A percentile compares a stretch with the other conserved stretches of the same genome.
Conservation (phyloP, 169 alveolate species). For the Amoebophrya sp. region DNA sequence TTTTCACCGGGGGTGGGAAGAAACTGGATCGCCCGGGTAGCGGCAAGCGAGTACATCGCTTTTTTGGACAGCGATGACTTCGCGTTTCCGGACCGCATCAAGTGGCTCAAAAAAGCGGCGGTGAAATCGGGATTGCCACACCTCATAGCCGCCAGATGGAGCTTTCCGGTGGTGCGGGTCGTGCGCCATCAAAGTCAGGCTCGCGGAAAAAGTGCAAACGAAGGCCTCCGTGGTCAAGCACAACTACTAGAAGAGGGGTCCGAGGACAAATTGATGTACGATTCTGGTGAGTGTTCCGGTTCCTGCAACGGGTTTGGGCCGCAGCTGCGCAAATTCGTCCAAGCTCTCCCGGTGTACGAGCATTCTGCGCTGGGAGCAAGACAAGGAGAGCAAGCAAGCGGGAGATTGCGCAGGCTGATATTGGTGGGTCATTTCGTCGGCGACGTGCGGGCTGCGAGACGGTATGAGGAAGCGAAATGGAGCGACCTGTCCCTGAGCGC, state of each 20-base stretch:
- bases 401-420: too few species aligned
- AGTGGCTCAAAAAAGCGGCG: background rate
- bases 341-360: too few species aligned
- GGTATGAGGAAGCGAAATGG: too few species aligned
- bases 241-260: background rate
- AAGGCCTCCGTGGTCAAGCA: background rate
- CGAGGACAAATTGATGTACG: background rate
- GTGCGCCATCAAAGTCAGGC: background rate
- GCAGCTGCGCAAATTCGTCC: too few species aligned
- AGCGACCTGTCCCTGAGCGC: too few species aligned
- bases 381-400: too few species aligned
- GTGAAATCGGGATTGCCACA: background rate
- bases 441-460: too few species aligned
- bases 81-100: constrained; percentile 14
- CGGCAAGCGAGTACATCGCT: background rate
- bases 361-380: too few species aligned
- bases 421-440: too few species aligned
- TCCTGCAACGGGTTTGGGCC: background rate
- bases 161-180: background rate
- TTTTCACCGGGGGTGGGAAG: background rate
- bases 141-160: background rate
- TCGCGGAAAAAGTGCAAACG: background rate
- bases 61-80: background rate
- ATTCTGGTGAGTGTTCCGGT: background rate
- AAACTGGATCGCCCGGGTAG: background rate